Evolutionary conservation across 495 filamentous ascomycete species (phyloP), one percentile per base, ranked within the genome.

Genomic region (Aspergillus affinis): DNA sequence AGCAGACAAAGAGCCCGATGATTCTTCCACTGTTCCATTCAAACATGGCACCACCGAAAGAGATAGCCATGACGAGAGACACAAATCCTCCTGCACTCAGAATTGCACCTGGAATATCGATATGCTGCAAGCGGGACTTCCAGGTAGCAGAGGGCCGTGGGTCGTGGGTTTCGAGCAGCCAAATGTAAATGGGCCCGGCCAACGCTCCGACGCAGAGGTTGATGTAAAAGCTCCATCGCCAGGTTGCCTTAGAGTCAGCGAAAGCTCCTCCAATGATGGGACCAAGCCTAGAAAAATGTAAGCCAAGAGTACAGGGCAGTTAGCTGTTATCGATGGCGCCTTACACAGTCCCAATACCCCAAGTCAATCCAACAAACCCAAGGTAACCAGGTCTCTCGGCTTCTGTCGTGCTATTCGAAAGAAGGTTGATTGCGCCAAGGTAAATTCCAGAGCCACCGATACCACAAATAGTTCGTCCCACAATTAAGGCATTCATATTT

Each of bases 161-260:
- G 59, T 82, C 73, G 55, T 75, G 66, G 13, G 69, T 63, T 0
- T 82, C 83, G 6, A 88, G 64, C 32, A 83, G 57, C 64, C 85
- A 81, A 41, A 88, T 6, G 63, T 82, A 88, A 48, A 81, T 74
- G 0, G 86, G 86, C 0, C 77, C 70, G 26, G 76, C 78, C 3
- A 77, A 57, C 8, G 64, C 86, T n/a, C 78, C 80, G 21, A 87
- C 69, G 15, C 75, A 57, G 18, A 87, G 71, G 63, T 88, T 90
- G 68, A 90, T 65, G 32, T 70, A 73, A 54, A 69, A 71, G 6
- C 60, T 65, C 78, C 77, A 82, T 54, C 79, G 61, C 81, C 81
- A 82, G 0, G 67, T 71, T 0, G 70, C 74, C 6, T 47, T 21
- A 45, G 65, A 67, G 12, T 69, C 61, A 10, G 68, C 60, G 51